Base-by-base conservation (phyloP, 768 basidiomycete genomes). In the Pleurotus sapidus region DNA sequence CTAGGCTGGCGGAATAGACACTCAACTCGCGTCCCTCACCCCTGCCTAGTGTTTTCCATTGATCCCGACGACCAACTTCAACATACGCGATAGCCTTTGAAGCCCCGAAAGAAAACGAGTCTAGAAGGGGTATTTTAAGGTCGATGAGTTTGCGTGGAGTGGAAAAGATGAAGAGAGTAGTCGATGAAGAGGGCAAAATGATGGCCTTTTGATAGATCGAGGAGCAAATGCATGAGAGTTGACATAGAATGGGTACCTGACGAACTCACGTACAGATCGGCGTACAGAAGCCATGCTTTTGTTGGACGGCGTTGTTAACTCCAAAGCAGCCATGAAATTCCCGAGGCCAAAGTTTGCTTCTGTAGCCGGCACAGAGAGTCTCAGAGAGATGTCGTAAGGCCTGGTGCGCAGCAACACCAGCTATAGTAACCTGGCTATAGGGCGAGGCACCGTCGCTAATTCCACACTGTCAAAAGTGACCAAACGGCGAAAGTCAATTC, bases 281-380 rank as follows among this genome's bases (percentile, higher is more conserved):
- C 89, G 85, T 56, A 83, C 74, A 14, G 77, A 71, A 3, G 74
- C 70, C 23, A 94, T 71, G 5, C 89, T 88, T 63, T 78, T 81
- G 68, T 92, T 92, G 15, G 78, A 76, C 25, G 75, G 62, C 0
- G 86, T 84, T 2, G 73, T 75, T 24, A 94, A 70, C 1, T 79
- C 84, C 37, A 93, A 67, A 45, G 76, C 80, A 4, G 84, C 74
- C 92, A 94, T 94, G 70, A 93, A 94, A 68, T 94, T 94, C 42
- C 92, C 92, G 2, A 94, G 82, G 3, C 76, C 84, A 63, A 82
- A 74, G 71, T 91, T 93, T 18, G 84, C 69, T 58, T 86, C 83
- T 15, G 80, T 80, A 3, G 82, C 75, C 9, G 92, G 92, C 5
- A 93, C 74, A 25, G 74, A 68, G 14, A 94, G 74, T 54, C 83